Evolutionary conservation across 805 yeast genomes (phyloP).

Genomic region (Yamadazyma sp.): DNA sequence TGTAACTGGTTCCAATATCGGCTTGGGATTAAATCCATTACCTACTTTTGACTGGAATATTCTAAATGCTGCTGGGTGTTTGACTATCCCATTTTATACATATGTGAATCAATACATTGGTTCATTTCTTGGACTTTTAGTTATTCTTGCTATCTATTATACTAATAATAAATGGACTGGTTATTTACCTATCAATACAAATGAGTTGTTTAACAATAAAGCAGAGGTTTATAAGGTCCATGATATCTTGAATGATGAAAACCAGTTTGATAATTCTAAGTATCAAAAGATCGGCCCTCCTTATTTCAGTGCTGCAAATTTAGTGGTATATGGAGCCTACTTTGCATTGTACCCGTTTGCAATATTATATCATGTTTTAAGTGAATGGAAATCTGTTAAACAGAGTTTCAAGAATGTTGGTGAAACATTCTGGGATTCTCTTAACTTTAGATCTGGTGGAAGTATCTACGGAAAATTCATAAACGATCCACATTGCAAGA

Average conservation of each 20-base stretch:
- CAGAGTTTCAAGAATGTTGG: conserved; percentile 35
- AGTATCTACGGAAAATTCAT: conserved; percentile 22
- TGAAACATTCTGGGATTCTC: conserved; percentile 19
- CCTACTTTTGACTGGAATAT: conserved; percentile 46
- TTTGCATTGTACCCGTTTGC: conserved; percentile 57
- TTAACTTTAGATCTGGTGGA: conserved; percentile 14
- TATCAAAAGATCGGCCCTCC: conserved; percentile 63
- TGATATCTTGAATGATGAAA: conserved; percentile 41
- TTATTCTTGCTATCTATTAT: conserved; percentile 36
- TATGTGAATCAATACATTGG: conserved; percentile 41
- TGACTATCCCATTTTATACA: conserved; percentile 42
- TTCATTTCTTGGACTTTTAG: conserved; percentile 28
- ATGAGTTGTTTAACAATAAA: conserved; percentile 48
- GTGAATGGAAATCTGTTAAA: conserved; percentile 44
- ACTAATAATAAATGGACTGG: conserved; percentile 50
- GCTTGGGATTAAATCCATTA: conserved; percentile 41
- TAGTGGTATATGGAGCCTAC: conserved; percentile 56
- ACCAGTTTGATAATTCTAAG: conserved; percentile 42
- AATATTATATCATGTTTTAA: conserved; percentile 44
- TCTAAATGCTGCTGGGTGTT: conserved; percentile 34
- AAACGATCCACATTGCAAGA: conserved; percentile 53
- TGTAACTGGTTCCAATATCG: conserved; percentile 34
- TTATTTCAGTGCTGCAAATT: conserved; percentile 59
- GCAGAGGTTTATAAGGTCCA: conserved; percentile 48
- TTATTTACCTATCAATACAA: conserved; percentile 52